These are phyloP conservation scores for Hypoxylon sp. DNA, from an alignment of 2,329 filamentous ascomycete species.

Conservation along the genomic window DNA sequence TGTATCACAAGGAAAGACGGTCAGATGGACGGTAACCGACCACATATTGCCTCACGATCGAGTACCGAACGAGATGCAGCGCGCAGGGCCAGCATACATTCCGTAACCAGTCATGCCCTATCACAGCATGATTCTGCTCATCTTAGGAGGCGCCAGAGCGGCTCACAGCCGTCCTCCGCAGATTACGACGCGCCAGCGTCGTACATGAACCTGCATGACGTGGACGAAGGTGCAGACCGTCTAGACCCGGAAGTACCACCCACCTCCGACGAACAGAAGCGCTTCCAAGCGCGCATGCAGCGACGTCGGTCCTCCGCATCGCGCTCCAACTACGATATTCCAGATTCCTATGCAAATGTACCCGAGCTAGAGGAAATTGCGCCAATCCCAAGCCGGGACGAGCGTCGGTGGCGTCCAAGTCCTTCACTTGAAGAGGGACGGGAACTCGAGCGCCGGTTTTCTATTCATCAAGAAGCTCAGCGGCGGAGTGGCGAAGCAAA, in stretches of 20 bases:
- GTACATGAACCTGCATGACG: slow-evolving; percentile 48
- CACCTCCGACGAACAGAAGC: slow-evolving; percentile 25
- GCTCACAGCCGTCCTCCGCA: slow-evolving; percentile 30
- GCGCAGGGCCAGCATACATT: neutral
- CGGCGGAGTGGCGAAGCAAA: slow-evolving; percentile 22
- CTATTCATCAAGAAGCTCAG: slow-evolving; percentile 36
- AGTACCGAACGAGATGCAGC: slow-evolving; percentile 18
- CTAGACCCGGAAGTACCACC: slow-evolving; percentile 31
- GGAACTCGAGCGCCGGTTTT: slow-evolving; percentile 50
- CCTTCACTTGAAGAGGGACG: slow-evolving; percentile 59
- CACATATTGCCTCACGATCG: slow-evolving; percentile 15
- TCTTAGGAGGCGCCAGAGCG: neutral
- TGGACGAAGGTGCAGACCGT: slow-evolving; percentile 34
- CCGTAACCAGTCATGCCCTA: slow-evolving; percentile 6
- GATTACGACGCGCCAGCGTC: slow-evolving; percentile 50
- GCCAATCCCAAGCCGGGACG: slow-evolving; percentile 62
- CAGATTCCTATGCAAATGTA: slow-evolving; percentile 60
- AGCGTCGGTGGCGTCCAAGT: slow-evolving; percentile 56
- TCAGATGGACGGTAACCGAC: slow-evolving; percentile 22
- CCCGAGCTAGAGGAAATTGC: slow-evolving; percentile 61
- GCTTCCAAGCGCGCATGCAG: slow-evolving; percentile 27
- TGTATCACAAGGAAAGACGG: slow-evolving; percentile 6
- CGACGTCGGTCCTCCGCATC: slow-evolving; percentile 40
- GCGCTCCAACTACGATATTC: slow-evolving; percentile 55
- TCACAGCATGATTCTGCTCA: slow-evolving; percentile 14